These are phyloP conservation scores for Poa annua DNA, from an alignment of 176 grass and related monocot genomes.

Conservation along the genomic window DNA sequence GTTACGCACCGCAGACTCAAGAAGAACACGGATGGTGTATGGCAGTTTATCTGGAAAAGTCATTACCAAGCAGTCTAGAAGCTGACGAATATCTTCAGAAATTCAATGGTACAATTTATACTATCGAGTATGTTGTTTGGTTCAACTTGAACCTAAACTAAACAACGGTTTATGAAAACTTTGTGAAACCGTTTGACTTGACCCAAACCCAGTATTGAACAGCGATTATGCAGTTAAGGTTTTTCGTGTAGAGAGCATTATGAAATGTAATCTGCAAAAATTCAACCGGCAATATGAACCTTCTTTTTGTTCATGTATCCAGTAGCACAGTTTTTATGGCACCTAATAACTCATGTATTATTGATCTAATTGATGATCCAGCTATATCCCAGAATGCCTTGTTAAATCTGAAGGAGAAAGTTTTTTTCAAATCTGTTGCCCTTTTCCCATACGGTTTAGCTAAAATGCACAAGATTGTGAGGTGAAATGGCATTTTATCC, in stretches of 20 bases:
- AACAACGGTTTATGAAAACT: background rate
- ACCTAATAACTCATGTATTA: too few species aligned
- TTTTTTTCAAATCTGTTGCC: too few species aligned
- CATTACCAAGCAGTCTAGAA: background rate
- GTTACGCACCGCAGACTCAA: background rate
- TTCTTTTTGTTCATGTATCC: too few species aligned
- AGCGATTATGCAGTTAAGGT: background rate
- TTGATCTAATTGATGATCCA: too few species aligned
- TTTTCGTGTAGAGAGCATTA: background rate
- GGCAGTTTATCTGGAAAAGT: background rate
- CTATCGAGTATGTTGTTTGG: background rate
- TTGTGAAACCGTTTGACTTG: background rate
- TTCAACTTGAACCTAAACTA: background rate
- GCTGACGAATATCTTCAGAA: background rate
- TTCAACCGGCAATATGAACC: too few species aligned
- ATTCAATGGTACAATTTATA: background rate
- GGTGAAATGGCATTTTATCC: too few species aligned
- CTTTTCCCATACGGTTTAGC: too few species aligned
- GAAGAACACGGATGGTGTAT: slow-evolving; percentile 24
- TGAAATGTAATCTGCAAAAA: too few species aligned
- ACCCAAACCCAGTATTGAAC: background rate
- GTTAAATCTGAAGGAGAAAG: too few species aligned
- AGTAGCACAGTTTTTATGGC: too few species aligned
- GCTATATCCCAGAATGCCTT: too few species aligned
- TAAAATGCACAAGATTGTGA: too few species aligned